Evolutionary conservation across 1,284 basidiomycete species (phyloP), one percentile per base, ranked within the genome.

Genomic region (Megacollybia platyphylla): DNA sequence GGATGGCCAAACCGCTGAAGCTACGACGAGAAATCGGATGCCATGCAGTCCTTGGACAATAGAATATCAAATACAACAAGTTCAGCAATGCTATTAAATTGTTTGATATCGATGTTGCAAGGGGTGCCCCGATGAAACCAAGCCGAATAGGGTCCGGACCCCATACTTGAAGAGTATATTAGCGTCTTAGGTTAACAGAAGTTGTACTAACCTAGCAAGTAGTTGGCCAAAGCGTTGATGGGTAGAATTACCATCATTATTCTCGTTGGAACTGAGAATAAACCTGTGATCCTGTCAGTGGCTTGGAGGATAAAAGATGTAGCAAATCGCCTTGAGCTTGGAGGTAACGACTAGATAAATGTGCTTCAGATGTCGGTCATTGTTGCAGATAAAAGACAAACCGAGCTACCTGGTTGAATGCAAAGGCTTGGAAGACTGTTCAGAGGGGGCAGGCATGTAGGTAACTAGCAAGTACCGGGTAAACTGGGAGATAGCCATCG

Each of bases 91-190:
- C 75, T 45, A 92, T 84, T 27, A 94, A 66, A 60, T 91, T 94
- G 67, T 90, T 89, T 2, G 86, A 87, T 46, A 94, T 71, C 0
- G 87, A 84, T 0, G 89, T 90, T 0, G 93, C 87, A 30, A 97
- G 69, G 0, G 94, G 93, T 1, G 93, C 93, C 7, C 94, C 94
- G 46, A 91, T 79, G 61, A 92, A 98, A 5, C 94, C 94, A 1
- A 97, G 66, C 11, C 86, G 68, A 42, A 92, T 61, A 2, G 75
- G 62, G 24, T 71, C 63, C 0, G 89, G 89, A 2, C 89, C 89
- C 87, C 87, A 91, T 0, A 93, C 87, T 34, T 11, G 15, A 2
- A 15, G 11, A 34, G 31, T 4, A 11, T 4, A 4, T 11, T 34
- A 4, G 15, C 4, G 31, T 34, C 31, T 4, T 11, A 34, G 6